Base-by-base conservation (phyloP, 108 stramenopile genomes). In the Asterionellopsis glacialis region DNA sequence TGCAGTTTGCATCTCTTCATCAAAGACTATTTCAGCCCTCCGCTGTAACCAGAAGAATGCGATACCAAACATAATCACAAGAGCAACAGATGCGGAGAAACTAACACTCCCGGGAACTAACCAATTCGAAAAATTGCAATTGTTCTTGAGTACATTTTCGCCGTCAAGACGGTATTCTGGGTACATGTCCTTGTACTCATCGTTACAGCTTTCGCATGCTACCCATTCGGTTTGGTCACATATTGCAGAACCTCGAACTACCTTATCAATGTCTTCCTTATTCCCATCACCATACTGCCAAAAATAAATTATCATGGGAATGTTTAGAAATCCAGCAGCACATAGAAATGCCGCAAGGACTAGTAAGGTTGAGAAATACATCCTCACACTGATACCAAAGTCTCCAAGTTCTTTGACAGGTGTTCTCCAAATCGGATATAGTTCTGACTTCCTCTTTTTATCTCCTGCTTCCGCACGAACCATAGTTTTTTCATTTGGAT, bases 1-100 rank as follows among this genome's bases (percentile, higher is more conserved):
- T 4, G 92, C 85, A 11, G 95, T 96, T 48, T 92, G 91, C 51
- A 81, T 82, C 18, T 87, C 87, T 56, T 88, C 86, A 42, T 95
- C 94, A 51, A 84, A 85, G 11, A 51, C 33, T 44, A 82, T 60
- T 60, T 85, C 88, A 63, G 74, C 55, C 25, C 64, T 60, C 18
- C 56, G 45, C 47, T 83, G 64, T 33, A 33, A 7, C 33, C 33
- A 33, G 56, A 77, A 88, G 41, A 48, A 50, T 18, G 58, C 74
- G 38, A 81, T 55, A 11, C 70, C 60, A 1, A 86, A 9, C 3
- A 85, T 55, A 0, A 86, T 53, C n/a, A 88, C 53, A 1, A 86
- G 40, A 14, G 63, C 67, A 25, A 79, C 83, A 12, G 72, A 85
- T 41, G 82, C 87, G 33, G 33, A 2, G 44, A 72, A 78, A 61